Evolutionary conservation across 352 stramenopile genomes (phyloP).

Genomic region (Pythium dissimile): DNA sequence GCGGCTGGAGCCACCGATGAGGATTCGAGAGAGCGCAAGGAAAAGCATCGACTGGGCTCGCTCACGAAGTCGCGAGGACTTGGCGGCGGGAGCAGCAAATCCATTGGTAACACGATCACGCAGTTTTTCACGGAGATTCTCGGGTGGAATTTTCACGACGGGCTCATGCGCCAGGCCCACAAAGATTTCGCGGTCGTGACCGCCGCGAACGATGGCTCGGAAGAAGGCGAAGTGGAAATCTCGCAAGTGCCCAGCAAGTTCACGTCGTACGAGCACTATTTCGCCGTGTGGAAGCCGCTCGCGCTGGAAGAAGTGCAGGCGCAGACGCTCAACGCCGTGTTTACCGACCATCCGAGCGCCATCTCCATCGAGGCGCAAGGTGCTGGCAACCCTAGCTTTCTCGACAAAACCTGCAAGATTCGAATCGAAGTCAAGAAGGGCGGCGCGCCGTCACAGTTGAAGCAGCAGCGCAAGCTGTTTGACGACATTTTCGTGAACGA

Average conservation of each 20-base stretch:
- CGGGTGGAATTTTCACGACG: conserved; percentile 74
- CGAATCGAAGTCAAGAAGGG: conserved; percentile 60
- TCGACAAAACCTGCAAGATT: conserved; percentile 66
- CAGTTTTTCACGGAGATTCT: conserved; percentile 86
- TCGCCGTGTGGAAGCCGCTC: conserved; percentile 85
- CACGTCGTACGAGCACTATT: conserved; percentile 84
- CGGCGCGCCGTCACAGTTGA: conserved; percentile 19
- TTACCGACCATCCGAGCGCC: conserved; percentile 50
- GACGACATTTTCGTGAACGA: conserved; percentile 71
- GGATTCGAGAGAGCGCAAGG: background rate
- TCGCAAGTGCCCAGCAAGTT: conserved; percentile 81
- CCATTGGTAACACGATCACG: conserved; percentile 52
- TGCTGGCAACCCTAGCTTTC: conserved; percentile 46
- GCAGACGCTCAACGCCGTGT: conserved; percentile 76
- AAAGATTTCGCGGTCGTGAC: conserved; percentile 45
- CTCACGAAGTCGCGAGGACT: background rate
- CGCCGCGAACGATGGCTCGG: conserved; percentile 59
- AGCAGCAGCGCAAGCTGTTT: conserved; percentile 32
- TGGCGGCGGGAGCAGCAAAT: background rate
- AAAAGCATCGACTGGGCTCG: conserved; percentile 2
- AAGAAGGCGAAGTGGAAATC: conserved; percentile 73
- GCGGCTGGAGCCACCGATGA: conserved; percentile 5
- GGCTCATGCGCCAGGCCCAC: conserved; percentile 49
- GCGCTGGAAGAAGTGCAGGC: conserved; percentile 86
- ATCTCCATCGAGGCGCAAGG: conserved; percentile 45